A percentile compares a stretch with the other conserved stretches of the same genome.
phyloP scores from a whole-genome alignment of 1,284 basidiomycete genomes.

The Earliella scabrosa region DNA sequence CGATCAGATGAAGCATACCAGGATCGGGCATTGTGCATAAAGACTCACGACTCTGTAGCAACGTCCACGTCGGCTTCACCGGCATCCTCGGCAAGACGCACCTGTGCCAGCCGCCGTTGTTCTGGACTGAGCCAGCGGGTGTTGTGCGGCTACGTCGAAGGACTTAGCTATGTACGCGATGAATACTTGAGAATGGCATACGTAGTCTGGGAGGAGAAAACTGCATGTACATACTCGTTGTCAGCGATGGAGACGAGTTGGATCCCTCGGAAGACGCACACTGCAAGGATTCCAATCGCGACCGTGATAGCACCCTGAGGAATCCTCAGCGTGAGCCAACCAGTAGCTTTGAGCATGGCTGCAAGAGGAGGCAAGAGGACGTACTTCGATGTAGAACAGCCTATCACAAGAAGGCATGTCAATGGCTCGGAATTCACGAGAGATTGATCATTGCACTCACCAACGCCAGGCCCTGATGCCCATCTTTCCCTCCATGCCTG shows the following conservation, averaged over 20 bases:
- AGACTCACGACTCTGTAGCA: constrained; percentile 52
- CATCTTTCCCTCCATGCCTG: constrained; percentile 66
- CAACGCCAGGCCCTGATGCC: constrained; percentile 78
- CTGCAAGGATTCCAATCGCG: constrained; percentile 54
- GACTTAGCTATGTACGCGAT: no score
- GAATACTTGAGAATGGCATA: constrained; percentile 29
- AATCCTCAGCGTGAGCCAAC: not conserved
- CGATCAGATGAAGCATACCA: no score
- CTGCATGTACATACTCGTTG: constrained; percentile 9
- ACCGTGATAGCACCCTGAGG: constrained; percentile 60
- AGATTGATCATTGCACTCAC: constrained; percentile 38
- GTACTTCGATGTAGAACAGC: constrained; percentile 67
- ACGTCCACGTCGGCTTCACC: constrained; percentile 71
- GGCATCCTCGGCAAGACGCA: constrained; percentile 74
- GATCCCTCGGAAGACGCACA: constrained; percentile 42
- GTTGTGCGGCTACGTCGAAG: constrained; percentile 54
- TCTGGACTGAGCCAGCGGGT: constrained; percentile 66
- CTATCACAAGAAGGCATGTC: constrained; percentile 31
- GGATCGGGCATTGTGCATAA: no score
- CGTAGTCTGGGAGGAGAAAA: constrained; percentile 57
- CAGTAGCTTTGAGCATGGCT: no score
- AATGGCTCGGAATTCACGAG: not conserved
- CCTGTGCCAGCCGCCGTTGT: constrained; percentile 70
- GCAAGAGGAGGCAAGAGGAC: no score
- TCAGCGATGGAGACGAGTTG: not conserved